These are phyloP conservation scores for Cercospora janseana DNA, from an alignment of 2,329 filamentous ascomycete genomes.

Conservation along the genomic window DNA sequence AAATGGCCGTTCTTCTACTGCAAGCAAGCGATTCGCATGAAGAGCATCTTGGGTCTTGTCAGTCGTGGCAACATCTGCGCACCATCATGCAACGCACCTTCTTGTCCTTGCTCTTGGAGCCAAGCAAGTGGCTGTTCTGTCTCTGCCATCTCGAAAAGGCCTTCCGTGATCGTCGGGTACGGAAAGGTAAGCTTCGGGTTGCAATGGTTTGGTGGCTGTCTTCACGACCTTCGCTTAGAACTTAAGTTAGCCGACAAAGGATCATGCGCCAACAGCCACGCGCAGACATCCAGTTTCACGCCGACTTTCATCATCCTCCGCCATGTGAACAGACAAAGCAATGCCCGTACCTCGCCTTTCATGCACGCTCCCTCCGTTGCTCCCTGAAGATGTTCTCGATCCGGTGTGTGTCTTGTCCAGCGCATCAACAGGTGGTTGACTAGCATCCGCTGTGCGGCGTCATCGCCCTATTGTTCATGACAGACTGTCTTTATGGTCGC, in stretches of 20 bases:
- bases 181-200: no score
- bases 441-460: background rate
- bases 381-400: background rate
- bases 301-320: background rate
- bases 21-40: constrained; percentile 81
- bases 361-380: background rate
- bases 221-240: constrained; percentile 4
- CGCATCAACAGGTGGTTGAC: background rate
- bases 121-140: constrained; percentile 12
- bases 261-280: constrained; percentile 3
- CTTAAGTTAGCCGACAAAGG: constrained; percentile 4
- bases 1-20: constrained; percentile 90
- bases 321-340: background rate
- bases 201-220: background rate
- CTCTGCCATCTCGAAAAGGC: constrained; percentile 21
- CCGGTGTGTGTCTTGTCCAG: background rate
- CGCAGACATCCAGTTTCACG: background rate
- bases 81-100: constrained; percentile 22
- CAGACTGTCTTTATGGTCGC: constrained; percentile 4
- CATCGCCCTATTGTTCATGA: constrained; percentile 4
- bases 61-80: background rate
- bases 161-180: no score
- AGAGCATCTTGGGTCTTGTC: constrained; percentile 63
- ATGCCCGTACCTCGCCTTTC: background rate
- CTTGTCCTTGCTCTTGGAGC: constrained; percentile 32